A percentile compares a stretch with the other conserved stretches of the same genome.
Conservation (phyloP, 768 basidiomycete genomes). For the Dacryopinax spathularia region DNA sequence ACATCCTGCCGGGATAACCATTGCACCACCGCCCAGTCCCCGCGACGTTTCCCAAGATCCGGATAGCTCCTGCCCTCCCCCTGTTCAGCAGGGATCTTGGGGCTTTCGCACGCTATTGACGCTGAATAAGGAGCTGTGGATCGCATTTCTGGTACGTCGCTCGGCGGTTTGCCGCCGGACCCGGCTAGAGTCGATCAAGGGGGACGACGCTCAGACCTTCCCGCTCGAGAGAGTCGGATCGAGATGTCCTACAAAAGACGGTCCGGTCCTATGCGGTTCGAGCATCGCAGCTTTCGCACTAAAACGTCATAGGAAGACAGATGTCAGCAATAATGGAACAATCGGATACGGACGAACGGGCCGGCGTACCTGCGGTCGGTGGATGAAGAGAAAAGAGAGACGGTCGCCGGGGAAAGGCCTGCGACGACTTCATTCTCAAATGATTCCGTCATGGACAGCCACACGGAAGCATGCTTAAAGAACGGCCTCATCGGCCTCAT, state of each 20-base stretch:
- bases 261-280: not conserved
- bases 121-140: not conserved
- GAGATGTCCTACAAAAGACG: not conserved
- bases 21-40: not conserved
- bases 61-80: not conserved
- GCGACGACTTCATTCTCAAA: not conserved
- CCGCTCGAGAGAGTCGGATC: constrained; percentile 1
- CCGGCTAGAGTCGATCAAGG: constrained; percentile 2
- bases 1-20: not conserved
- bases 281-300: constrained; percentile 4
- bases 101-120: not conserved
- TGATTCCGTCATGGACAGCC: not conserved
- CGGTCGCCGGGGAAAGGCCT: too few species aligned
- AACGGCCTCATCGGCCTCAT: too few species aligned
- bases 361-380: not conserved
- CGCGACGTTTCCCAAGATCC: constrained; percentile 4
- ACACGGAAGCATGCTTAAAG: not conserved
- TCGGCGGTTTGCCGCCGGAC: constrained; percentile 3
- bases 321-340: not conserved
- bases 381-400: not conserved
- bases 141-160: not conserved
- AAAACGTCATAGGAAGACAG: not conserved
- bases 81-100: not conserved
- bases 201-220: constrained; percentile 3
- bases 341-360: not conserved